These are phyloP conservation scores for Serendipita sp. DNA, from an alignment of 1,284 basidiomycete genomes.

Conservation along the genomic window DNA sequence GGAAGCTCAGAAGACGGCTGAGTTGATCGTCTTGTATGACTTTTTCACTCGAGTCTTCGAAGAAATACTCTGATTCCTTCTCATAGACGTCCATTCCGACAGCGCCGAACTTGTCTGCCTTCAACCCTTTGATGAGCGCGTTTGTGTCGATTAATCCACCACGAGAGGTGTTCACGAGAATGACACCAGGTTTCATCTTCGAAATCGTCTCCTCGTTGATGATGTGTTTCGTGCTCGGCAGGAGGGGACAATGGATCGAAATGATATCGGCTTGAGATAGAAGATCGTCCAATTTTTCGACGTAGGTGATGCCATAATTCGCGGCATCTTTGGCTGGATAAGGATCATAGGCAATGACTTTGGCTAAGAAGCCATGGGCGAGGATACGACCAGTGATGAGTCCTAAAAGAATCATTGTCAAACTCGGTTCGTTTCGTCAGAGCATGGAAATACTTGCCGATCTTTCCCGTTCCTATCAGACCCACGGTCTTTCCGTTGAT, in stretches of 20 bases:
- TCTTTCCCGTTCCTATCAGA: constrained; percentile 39
- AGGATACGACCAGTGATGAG: constrained; percentile 15
- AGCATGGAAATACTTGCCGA: constrained; percentile 20
- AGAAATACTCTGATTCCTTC: constrained; percentile 18
- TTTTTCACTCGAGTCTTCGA: constrained; percentile 15
- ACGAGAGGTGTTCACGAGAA: constrained; percentile 34
- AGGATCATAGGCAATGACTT: constrained; percentile 33
- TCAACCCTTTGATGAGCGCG: constrained; percentile 16
- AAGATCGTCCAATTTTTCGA: constrained; percentile 27
- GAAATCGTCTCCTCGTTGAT: constrained; percentile 30
- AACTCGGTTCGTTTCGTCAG: neutral
- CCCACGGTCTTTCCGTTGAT: constrained; percentile 32
- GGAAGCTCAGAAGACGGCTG: constrained; percentile 17
- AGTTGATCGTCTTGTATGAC: constrained; percentile 20
- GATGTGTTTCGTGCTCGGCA: constrained; percentile 27
- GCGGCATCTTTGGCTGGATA: constrained; percentile 20
- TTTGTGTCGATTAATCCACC: constrained; percentile 18
- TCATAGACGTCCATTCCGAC: constrained; percentile 20
- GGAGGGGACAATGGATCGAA: constrained; percentile 21
- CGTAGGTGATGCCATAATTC: constrained; percentile 27
- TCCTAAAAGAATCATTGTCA: constrained; percentile 4
- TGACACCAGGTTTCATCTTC: constrained; percentile 30
- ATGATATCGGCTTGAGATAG: constrained; percentile 32
- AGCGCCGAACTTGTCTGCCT: constrained; percentile 16
- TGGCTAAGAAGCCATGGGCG: constrained; percentile 23